Evolutionary conservation across 1,139 yeast species (phyloP), one percentile per base, ranked within the genome.

Genomic region (Kluyveromyces marxianus): DNA sequence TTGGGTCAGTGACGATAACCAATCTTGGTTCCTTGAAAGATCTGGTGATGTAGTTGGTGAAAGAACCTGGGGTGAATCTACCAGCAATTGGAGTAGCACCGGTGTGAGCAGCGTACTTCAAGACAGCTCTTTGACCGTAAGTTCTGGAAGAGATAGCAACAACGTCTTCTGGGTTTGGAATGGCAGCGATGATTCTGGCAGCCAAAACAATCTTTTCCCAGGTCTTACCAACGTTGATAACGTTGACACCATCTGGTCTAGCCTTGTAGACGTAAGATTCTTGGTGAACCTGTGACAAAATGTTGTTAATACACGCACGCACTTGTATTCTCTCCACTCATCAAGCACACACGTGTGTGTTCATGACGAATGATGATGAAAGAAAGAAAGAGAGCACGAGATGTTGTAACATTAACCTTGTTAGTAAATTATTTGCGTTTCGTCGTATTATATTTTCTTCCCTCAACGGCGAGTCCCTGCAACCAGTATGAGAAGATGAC

Each of bases 1-100:
- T 92, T 81, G 99, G 98, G 80, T 92, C 98, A 69, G 98, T 92
- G 69, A 92, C 98, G 69, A 92, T 79, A 74, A 92, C 89, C 74
- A 94, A 83, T 81, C 98, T 88, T 83, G 99, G 99, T 81, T 94
- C 99, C 81, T 90, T 92, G 96, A 92, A 94, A 66, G 97, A 88
- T 79, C 97, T 94, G 77, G 98, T 94, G 82, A 90, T 92, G 82
- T 94, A 94, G 82, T 94, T 94, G 74, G 99, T 94, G 90, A 94
- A 94, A 82, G 87, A 84, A 86, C 99, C 99, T 77, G 99, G 99
- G 68, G 98, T 94, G 89, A 94, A 94, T 81, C 99, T 90, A 77
- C 98, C 98, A 67, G 98, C 98, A 77, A 94, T 90, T 74, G 98
- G 94, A 66, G 97, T 90, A 64, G 98, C 96, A 76, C 98, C 97